These are phyloP conservation scores for Fusarium subglutinans DNA, from an alignment of 2,329 filamentous ascomycete genomes.

Conservation along the genomic window DNA sequence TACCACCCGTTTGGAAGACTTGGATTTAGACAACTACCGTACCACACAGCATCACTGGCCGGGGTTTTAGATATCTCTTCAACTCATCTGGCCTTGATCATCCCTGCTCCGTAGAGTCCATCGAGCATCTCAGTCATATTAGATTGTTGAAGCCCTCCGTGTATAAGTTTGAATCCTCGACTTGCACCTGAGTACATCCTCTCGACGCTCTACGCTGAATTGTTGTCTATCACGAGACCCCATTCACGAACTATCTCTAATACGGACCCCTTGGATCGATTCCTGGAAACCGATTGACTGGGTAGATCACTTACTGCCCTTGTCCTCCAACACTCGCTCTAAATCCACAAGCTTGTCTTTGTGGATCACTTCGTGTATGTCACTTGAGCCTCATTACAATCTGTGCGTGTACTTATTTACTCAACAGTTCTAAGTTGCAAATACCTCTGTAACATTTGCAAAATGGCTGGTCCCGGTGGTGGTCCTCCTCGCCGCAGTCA, in stretches of 20 bases:
- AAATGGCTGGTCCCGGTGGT: conserved; percentile 94
- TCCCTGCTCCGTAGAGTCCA: conserved; percentile 35
- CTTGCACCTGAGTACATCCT: conserved; percentile 10
- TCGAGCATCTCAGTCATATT: conserved; percentile 23
- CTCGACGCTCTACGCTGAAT: conserved; percentile 17
- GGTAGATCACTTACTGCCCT: conserved; percentile 23
- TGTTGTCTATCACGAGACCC: conserved; percentile 22
- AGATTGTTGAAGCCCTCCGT: conserved; percentile 26
- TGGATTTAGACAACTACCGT: conserved; percentile 20
- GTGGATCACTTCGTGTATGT: conserved; percentile 47
- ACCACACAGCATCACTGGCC: conserved; percentile 4
- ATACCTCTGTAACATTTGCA: conserved; percentile 47
- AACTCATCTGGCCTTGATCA: conserved; percentile 17
- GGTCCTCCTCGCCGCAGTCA: conserved; percentile 90
- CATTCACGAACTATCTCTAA: conserved; percentile 20
- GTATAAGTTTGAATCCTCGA: conserved; percentile 28
- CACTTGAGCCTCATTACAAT: background rate
- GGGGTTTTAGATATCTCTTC: conserved; percentile 22
- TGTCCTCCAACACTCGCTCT: conserved; percentile 52
- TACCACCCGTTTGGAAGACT: conserved; percentile 40
- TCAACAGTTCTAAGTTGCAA: conserved; percentile 39
- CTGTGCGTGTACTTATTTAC: conserved; percentile 29
- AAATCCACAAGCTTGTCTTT: conserved; percentile 43
- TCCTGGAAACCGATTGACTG: conserved; percentile 23
- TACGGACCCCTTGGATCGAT: conserved; percentile 24